phyloP scores from a whole-genome alignment of 2,329 filamentous ascomycete species.

The Graphilbum sp. region DNA sequence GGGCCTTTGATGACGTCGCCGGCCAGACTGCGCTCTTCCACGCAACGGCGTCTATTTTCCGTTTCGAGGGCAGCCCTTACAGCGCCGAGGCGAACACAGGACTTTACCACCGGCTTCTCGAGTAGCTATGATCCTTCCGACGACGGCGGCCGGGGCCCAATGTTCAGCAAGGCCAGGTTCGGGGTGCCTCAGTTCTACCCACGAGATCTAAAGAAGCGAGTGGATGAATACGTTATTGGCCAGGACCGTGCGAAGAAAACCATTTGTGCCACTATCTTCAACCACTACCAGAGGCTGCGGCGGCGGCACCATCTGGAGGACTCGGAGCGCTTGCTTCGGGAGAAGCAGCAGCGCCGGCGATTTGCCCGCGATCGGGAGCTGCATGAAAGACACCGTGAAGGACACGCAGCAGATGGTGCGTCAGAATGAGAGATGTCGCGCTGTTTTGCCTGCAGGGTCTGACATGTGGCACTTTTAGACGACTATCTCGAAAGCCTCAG shows the following conservation, averaged over 20 bases:
- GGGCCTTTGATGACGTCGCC: too few relatives aligned
- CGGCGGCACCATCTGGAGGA: slow-evolving; percentile 66
- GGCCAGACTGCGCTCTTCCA: background rate
- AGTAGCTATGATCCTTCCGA: slow-evolving; percentile 39
- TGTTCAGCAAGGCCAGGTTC: slow-evolving; percentile 39
- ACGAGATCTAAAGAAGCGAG: slow-evolving; percentile 64
- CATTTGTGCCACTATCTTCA: slow-evolving; percentile 84
- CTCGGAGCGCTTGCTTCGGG: slow-evolving; percentile 34
- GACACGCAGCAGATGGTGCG: slow-evolving; percentile 67
- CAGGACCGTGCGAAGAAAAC: slow-evolving; percentile 92
- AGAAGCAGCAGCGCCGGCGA: slow-evolving; percentile 55
- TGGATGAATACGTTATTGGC: slow-evolving; percentile 92
- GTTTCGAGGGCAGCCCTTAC: slow-evolving; percentile 13
- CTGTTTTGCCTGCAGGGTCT: background rate
- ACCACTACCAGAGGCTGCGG: slow-evolving; percentile 83
- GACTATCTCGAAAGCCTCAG: slow-evolving; percentile 32
- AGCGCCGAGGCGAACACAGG: slow-evolving; percentile 24
- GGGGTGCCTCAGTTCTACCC: slow-evolving; percentile 49
- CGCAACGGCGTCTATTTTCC: slow-evolving; percentile 13
- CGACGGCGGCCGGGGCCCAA: slow-evolving; percentile 38
- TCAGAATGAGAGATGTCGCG: slow-evolving; percentile 2
- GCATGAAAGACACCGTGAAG: slow-evolving; percentile 35
- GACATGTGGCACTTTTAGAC: slow-evolving; percentile 24
- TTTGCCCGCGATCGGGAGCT: slow-evolving; percentile 50
- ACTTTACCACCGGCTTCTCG: slow-evolving; percentile 42